Percentiles rank a stretch among this genome's conserved stretches.
Conservation (phyloP, 2,329 filamentous ascomycete genomes). For the Colletotrichum sansevieriae region DNA sequence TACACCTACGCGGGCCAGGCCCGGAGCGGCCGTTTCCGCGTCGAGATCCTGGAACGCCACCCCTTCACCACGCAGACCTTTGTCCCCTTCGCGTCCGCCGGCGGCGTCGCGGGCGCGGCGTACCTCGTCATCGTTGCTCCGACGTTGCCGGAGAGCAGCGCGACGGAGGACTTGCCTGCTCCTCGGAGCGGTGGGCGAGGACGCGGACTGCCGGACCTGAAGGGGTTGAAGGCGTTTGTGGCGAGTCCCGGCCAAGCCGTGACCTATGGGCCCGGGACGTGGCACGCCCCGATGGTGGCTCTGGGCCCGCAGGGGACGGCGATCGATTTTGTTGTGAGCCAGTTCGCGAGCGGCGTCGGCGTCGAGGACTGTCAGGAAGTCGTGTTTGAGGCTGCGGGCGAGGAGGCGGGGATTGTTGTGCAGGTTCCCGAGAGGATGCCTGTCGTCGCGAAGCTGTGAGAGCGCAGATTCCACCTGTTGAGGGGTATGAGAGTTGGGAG, state of each 20-base stretch:
- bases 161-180: conserved; percentile 58
- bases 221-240: conserved; percentile 80
- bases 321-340: conserved; percentile 89
- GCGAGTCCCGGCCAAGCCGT: conserved; percentile 85
- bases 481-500: background rate
- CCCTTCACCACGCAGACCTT: conserved; percentile 97
- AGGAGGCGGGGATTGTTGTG: conserved; percentile 58
- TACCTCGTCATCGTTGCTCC: conserved; percentile 94
- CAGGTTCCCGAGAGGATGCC: conserved; percentile 45
- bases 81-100: conserved; percentile 73
- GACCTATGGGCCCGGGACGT: conserved; percentile 91
- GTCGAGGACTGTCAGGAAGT: conserved; percentile 92
- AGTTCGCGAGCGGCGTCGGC: conserved; percentile 86
- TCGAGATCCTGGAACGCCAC: conserved; percentile 87
- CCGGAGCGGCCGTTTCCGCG: conserved; percentile 63
- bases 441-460: conserved; percentile 35
- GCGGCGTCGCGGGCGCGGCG: conserved; percentile 51
- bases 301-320: conserved; percentile 70
- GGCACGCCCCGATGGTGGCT: conserved; percentile 97
- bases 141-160: conserved; percentile 59
- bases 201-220: conserved; percentile 78
- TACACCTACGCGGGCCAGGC: conserved; percentile 36
- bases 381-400: conserved; percentile 50
- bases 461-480: background rate
- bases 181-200: conserved; percentile 49